Conservation (phyloP, 2,329 filamentous ascomycete species). For the Zymoseptoria passerinii region DNA sequence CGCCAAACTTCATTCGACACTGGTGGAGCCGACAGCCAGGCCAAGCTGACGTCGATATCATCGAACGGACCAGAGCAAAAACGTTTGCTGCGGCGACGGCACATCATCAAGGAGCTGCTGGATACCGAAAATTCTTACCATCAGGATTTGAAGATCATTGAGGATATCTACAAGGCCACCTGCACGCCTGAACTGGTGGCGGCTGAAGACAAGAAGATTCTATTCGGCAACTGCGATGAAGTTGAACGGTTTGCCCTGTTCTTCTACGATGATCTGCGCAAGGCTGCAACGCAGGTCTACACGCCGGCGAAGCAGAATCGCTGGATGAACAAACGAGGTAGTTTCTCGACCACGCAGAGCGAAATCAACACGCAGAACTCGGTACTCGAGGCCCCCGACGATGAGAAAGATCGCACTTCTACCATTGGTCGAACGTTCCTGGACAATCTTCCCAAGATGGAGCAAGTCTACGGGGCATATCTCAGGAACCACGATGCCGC, state of each 20-base stretch:
- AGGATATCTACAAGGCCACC: conserved; percentile 95
- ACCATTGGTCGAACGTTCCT: conserved; percentile 53
- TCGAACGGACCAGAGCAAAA: conserved; percentile 45
- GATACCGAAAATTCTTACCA: conserved; percentile 90
- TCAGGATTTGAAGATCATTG: conserved; percentile 92
- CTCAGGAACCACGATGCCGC: conserved; percentile 57
- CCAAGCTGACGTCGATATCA: conserved; percentile 14
- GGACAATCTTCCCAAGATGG: conserved; percentile 49
- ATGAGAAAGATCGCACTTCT: conserved; percentile 52
- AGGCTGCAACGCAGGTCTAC: conserved; percentile 71
- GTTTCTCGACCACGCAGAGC: conserved; percentile 38
- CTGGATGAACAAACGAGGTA: conserved; percentile 46
- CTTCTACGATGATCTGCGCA: conserved; percentile 73
- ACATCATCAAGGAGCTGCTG: conserved; percentile 83
- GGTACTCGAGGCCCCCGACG: conserved; percentile 30
- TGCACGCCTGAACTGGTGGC: conserved; percentile 62
- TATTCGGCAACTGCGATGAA: conserved; percentile 90
- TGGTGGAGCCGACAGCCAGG: conserved; percentile 14
- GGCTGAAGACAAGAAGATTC: conserved; percentile 72
- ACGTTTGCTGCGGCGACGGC: conserved; percentile 68
- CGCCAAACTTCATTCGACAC: conserved; percentile 22
- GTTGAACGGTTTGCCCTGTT: conserved; percentile 77
- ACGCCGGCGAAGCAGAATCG: conserved; percentile 51
- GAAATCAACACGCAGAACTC: conserved; percentile 26
- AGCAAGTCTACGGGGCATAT: conserved; percentile 57